These are phyloP conservation scores for Kazachstania sp. DNA, from an alignment of 1,139 yeast genomes.

Conservation along the genomic window DNA sequence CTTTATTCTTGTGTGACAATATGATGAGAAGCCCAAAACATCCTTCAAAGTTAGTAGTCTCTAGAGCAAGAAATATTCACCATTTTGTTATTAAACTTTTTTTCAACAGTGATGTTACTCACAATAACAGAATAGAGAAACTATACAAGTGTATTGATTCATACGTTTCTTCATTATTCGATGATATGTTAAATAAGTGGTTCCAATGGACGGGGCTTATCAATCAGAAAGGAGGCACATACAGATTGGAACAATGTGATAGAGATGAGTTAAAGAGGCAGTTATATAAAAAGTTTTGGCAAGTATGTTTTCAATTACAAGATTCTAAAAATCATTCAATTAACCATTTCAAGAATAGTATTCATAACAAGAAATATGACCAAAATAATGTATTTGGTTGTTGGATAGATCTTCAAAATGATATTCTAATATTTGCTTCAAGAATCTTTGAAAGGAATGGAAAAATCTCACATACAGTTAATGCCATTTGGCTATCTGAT, in stretches of 20 bases:
- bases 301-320: background rate
- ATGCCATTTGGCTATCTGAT: background rate
- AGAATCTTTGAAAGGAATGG: background rate
- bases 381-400: constrained; percentile 9
- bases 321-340: background rate
- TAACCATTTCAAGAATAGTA: background rate
- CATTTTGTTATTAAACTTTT: background rate
- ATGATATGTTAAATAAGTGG: constrained; percentile 3
- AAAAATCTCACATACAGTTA: background rate
- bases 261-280: background rate
- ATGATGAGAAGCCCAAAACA: background rate
- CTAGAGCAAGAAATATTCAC: background rate
- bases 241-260: background rate
- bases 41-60: background rate
- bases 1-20: background rate
- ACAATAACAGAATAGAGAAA: background rate
- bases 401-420: constrained; percentile 20
- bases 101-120: background rate
- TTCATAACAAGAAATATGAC: background rate
- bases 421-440: constrained; percentile 14
- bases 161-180: background rate
- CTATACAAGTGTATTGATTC: background rate
- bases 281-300: background rate
- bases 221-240: constrained; percentile 2
- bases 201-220: constrained; percentile 2